Conservation (phyloP, 805 yeast species). For the Torulaspora quercuum region DNA sequence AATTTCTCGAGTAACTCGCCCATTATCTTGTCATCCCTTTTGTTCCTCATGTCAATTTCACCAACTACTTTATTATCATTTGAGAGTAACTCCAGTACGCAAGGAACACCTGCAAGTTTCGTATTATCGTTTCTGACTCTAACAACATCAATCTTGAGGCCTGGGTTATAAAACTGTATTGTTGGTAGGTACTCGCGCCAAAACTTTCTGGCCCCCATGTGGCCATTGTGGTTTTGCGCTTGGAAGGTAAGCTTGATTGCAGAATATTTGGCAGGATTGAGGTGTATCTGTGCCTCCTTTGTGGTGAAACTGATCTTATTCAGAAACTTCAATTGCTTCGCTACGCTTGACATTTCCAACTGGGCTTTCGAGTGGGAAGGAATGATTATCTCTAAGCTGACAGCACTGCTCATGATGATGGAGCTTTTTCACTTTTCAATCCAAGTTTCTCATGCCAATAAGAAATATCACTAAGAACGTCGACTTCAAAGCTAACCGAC, state of each 20-base stretch:
- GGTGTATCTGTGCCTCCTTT: slow-evolving; percentile 28
- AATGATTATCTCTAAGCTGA: no score
- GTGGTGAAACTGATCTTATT: slow-evolving; percentile 31
- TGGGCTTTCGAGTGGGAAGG: no score
- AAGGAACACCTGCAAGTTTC: slow-evolving; percentile 30
- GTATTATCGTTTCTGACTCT: slow-evolving; percentile 44
- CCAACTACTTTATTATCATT: slow-evolving; percentile 23
- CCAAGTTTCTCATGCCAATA: no score
- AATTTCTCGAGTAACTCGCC: slow-evolving; percentile 49
- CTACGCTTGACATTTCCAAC: slow-evolving; percentile 25
- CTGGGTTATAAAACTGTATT: slow-evolving; percentile 79
- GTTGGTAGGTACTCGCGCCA: slow-evolving; percentile 75
- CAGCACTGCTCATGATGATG: no score
- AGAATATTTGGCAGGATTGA: slow-evolving; percentile 26
- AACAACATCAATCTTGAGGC: slow-evolving; percentile 55
- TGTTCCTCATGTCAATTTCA: slow-evolving; percentile 52
- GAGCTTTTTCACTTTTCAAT: no score
- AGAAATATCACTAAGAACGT: no score
- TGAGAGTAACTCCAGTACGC: slow-evolving; percentile 24
- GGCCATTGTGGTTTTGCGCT: slow-evolving; percentile 47
- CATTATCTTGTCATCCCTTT: slow-evolving; percentile 52
- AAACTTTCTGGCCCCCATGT: slow-evolving; percentile 67
- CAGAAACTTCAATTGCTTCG: slow-evolving; percentile 27
- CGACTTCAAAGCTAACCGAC: no score
- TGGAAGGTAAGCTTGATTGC: slow-evolving; percentile 53